Evolutionary conservation across 1,139 yeast species (phyloP), one percentile per base, ranked within the genome.

Genomic region (Lodderomyces parapsilosis): DNA sequence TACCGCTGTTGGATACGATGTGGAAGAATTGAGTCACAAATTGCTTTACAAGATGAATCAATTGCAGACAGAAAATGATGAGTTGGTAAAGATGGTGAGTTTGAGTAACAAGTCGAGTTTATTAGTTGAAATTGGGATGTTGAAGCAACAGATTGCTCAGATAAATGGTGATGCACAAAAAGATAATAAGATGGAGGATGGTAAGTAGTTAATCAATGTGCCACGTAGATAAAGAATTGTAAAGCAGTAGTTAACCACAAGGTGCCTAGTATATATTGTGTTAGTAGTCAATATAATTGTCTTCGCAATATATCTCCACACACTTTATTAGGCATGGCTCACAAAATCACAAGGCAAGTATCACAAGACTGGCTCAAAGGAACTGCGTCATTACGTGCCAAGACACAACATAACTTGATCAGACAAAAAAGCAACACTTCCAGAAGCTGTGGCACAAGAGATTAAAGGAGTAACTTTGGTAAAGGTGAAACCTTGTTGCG

Each of bases 21-120:
- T 82, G 39, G 81, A 85, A 52, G 93, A 87, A 50, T 64, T 88
- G 41, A 82, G 93, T 7, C 96, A 89, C 58, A 83, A 86, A 52
- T 78, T 87, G 44, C 71, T 88, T 41, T 73, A 77, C 40, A 81
- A 88, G 49, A 58, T 90, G 48, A 78, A 79, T 46, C 65, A 74
- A 45, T 66, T 89, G 49, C 80, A 81, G 19, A 74, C 73, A 38
- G 96, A 90, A 58, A 90, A 90, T 57, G 84, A 81, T 45, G 78
- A 75, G 45, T 74, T 89, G 60, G 74, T 86, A 48, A 78, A 79
- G 52, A 79, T 86, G 81, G 61, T 86, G 11, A 81, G 90, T 49
- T 81, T 74, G 58, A 88, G 95, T 14, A 81, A 81, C 54, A 76
- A 85, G 39, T 84, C 84, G 54, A 87, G 86, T 54, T 69, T 83